phyloP scores from a whole-genome alignment of 2,329 filamentous ascomycete species.

The Penicillium brasilianum region DNA sequence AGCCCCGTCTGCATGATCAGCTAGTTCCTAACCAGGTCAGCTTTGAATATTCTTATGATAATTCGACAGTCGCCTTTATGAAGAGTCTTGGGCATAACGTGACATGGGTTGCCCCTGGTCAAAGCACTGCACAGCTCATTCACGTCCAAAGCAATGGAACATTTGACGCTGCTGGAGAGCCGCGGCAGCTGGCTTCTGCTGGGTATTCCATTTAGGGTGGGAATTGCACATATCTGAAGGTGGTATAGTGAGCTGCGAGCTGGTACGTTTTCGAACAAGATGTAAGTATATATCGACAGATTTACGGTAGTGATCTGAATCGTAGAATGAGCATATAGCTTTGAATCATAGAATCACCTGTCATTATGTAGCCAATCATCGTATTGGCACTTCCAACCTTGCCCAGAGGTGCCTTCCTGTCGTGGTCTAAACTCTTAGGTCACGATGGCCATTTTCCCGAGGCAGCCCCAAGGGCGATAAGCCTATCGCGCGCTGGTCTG shows the following conservation, averaged over 20 bases:
- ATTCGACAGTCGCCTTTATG: constrained; percentile 68
- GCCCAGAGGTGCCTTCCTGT: neutral
- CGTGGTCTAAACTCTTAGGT: neutral
- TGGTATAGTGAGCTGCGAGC: neutral
- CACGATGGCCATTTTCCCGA: neutral
- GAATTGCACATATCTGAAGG: neutral
- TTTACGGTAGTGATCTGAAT: neutral
- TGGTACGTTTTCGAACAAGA: neutral
- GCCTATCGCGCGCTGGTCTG: constrained; percentile 5
- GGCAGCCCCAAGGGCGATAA: constrained; percentile 3
- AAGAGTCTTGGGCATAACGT: constrained; percentile 70
- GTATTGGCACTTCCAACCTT: neutral
- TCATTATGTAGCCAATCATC: neutral
- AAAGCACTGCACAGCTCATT: constrained; percentile 75
- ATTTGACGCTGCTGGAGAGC: constrained; percentile 80
- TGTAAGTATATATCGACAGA: neutral
- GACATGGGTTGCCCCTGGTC: constrained; percentile 66
- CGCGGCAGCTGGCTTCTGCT: constrained; percentile 72
- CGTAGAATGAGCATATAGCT: neutral
- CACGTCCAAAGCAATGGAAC: constrained; percentile 64
- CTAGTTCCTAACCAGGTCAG: constrained; percentile 71
- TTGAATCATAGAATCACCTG: neutral
- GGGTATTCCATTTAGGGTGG: constrained; percentile 60
- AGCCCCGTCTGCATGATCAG: constrained; percentile 80
- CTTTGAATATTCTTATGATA: constrained; percentile 73